Evolutionary conservation across 306 rosid species (phyloP), one percentile per base, ranked within the genome.

Genomic region (Inga leiocalycina): DNA sequence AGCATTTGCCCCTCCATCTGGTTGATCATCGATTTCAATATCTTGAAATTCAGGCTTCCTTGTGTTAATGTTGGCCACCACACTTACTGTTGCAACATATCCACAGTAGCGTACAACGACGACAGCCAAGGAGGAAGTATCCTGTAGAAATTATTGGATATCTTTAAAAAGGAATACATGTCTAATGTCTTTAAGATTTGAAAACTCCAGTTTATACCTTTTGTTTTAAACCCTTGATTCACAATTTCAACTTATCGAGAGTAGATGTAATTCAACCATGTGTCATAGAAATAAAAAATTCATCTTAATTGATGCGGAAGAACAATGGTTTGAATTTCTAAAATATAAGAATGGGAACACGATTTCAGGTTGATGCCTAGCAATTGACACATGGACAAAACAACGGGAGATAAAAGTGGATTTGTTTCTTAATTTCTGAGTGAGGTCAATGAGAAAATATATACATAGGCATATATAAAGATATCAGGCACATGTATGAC

Each of bases 1-100:
- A 85, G 97, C 88, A 87, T 96, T 96, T 22, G 95, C 99, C 10
- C 99, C 99, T 86, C 98, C 99, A 54, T 92, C 93, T 71, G 88
- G 94, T 78, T 88, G 99, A 85, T 93, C 98, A 24, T 91, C 97
- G 74, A 93, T 87, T 70, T 92, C 85, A 61, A 92, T 85, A 75
- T 92, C 93, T 71, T 84, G 90, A 72, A 77, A 85, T 87, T 89
- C 90, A 75, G 46, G 83, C 84, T 84, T 91, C 80, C 84, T 91
- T 75, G 49, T 67, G 82, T 88, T 92, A 65, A 85, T 89, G 32
- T 92, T 86, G 67, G 93, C 94, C 22, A 89, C 90, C 51, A 88
- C 98, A 85, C 86, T 92, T 82, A 96, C 89, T 4, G 91, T 92
- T 80, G 97, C 98, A 45, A 87, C 87, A 86, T 92, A 92, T 77